Conservation (phyloP, 306 rosid species). For the Trifolium pratense region DNA sequence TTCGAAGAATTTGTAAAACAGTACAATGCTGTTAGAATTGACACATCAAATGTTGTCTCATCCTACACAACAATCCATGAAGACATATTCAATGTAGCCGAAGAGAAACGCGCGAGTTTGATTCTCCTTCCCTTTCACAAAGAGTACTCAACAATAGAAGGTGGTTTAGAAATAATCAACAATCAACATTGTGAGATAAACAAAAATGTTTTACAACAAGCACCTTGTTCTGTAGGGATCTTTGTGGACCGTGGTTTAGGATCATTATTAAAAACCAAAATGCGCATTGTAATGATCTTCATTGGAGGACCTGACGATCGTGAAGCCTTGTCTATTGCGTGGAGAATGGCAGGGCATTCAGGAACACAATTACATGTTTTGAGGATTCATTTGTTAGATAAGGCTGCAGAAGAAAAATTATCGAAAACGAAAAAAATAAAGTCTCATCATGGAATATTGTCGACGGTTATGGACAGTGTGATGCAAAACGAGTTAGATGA, state of each 20-base stretch:
- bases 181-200: slow-evolving; percentile 34
- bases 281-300: slow-evolving; percentile 37
- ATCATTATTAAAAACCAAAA: neutral
- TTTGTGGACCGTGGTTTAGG: slow-evolving; percentile 43
- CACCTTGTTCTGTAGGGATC: slow-evolving; percentile 53
- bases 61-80: slow-evolving; percentile 47
- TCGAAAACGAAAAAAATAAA: neutral
- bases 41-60: slow-evolving; percentile 31
- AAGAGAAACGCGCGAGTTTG: slow-evolving; percentile 38
- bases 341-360: slow-evolving; percentile 18
- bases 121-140: slow-evolving; percentile 54
- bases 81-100: slow-evolving; percentile 41
- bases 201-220: slow-evolving; percentile 22
- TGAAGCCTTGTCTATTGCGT: slow-evolving; percentile 26
- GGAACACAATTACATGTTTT: slow-evolving; percentile 41
- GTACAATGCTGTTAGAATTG: slow-evolving; percentile 32
- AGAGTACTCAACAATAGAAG: neutral
- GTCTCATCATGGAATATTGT: neutral
- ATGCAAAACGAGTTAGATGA: slow-evolving; percentile 45
- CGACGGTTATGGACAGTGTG: neutral
- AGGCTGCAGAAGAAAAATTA: neutral
- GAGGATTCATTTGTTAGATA: slow-evolving; percentile 37
- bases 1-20: neutral
- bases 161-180: slow-evolving; percentile 10
- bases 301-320: slow-evolving; percentile 45